A percentile compares a stretch with the other conserved stretches of the same genome.
These are phyloP conservation scores for Helenozyma rhizophorensis DNA, from an alignment of 805 yeast genomes.

Conservation along the genomic window DNA sequence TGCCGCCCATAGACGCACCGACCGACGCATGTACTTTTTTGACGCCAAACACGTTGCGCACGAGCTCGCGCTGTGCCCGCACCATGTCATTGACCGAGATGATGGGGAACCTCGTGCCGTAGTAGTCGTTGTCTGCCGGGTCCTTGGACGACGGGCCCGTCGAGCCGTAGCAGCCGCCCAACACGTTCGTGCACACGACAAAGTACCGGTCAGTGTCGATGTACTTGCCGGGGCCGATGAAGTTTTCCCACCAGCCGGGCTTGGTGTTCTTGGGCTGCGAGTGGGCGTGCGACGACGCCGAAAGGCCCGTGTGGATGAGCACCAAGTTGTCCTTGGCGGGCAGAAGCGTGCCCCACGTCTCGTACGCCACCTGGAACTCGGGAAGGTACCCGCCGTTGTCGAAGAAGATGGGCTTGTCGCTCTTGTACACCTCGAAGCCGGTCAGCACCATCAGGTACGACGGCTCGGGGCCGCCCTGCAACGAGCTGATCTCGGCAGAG, in stretches of 20 bases:
- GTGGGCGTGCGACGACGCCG: conserved; percentile 91
- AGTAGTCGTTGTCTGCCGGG: conserved; percentile 61
- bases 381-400: conserved; percentile 82
- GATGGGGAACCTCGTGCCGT: conserved; percentile 87
- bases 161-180: conserved; percentile 94
- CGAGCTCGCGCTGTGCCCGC: conserved; percentile 73
- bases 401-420: conserved; percentile 56
- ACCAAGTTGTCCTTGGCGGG: conserved; percentile 64
- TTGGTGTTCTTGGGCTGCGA: conserved; percentile 65
- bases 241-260: conserved; percentile 95
- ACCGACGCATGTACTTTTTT: conserved; percentile 67
- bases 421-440: conserved; percentile 60
- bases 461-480: conserved; percentile 82
- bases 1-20: conserved; percentile 98
- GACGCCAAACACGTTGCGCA: conserved; percentile 60
- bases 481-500: conserved; percentile 22
- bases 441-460: conserved; percentile 63
- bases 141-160: conserved; percentile 86
- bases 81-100: conserved; percentile 86
- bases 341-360: conserved; percentile 83
- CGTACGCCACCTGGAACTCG: conserved; percentile 80
- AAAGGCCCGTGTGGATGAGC: conserved; percentile 82
- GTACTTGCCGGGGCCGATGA: conserved; percentile 79
- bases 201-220: conserved; percentile 80
- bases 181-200: conserved; percentile 83